Evolutionary conservation across 192 early-diverging fungal species (phyloP).

Genomic region (Helicostylum pulchrum): DNA sequence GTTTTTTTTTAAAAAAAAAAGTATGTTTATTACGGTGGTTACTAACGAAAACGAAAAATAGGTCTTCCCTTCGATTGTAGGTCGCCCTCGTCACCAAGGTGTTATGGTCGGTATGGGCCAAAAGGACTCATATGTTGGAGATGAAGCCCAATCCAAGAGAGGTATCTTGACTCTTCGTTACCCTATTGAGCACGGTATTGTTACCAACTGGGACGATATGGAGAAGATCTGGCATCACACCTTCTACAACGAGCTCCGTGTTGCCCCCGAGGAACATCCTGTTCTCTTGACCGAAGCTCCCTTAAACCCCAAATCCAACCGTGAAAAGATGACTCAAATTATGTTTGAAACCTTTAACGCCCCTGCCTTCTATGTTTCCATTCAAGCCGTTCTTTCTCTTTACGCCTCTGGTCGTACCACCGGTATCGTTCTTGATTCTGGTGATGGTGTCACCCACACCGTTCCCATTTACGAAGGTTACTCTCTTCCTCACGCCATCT

Average conservation of each 20-base stretch:
- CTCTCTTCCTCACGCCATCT: constrained; percentile 90
- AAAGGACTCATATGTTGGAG: constrained; percentile 88
- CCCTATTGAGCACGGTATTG: constrained; percentile 90
- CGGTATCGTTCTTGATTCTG: constrained; percentile 98
- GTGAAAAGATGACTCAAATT: constrained; percentile 99
- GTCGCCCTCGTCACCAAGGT: constrained; percentile 83
- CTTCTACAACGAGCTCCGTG: constrained; percentile 96
- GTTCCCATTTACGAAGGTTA: constrained; percentile 98
- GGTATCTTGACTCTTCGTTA: constrained; percentile 84
- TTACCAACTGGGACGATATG: constrained; percentile 94
- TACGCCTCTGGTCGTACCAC: constrained; percentile 97
- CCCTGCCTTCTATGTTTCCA: constrained; percentile 95
- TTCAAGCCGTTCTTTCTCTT: constrained; percentile 93
- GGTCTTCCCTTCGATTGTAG: constrained; percentile 82
- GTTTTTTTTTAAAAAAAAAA: neutral
- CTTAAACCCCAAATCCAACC: constrained; percentile 95
- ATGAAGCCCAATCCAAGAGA: constrained; percentile 88
- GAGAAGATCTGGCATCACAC: constrained; percentile 97
- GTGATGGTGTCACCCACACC: constrained; percentile 96
- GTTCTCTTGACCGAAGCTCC: constrained; percentile 95
- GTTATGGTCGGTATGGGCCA: constrained; percentile 91
- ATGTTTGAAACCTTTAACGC: constrained; percentile 99
- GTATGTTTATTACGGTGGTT: neutral
- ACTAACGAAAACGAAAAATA: constrained; percentile 47
- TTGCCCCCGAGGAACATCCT: constrained; percentile 96